phyloP scores from a whole-genome alignment of 2,329 filamentous ascomycete species.

The Pestalotiopsis sp. region DNA sequence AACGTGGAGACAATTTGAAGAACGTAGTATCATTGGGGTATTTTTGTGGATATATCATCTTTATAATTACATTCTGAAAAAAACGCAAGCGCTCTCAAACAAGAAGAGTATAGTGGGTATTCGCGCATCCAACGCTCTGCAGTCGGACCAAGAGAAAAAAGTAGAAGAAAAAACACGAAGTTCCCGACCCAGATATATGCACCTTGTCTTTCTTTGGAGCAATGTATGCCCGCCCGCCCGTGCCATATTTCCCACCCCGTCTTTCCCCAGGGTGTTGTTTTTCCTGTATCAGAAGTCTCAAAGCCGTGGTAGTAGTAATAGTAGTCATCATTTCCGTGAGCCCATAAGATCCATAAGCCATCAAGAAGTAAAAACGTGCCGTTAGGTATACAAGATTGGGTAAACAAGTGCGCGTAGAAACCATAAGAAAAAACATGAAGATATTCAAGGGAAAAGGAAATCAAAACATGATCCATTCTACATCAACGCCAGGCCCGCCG shows the following conservation, averaged over 20 bases:
- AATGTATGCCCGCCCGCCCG: neutral
- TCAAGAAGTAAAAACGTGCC: constrained; percentile 1
- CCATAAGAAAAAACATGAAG: constrained; percentile 21
- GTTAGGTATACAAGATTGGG: constrained; percentile 9
- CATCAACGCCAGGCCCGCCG: constrained; percentile 56
- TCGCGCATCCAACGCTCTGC: neutral
- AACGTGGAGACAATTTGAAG: neutral
- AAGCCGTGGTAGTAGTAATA: neutral
- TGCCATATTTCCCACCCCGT: neutral
- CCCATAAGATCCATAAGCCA: constrained; percentile 9
- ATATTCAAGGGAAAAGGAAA: constrained; percentile 19
- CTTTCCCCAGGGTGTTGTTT: neutral
- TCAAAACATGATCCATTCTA: constrained; percentile 70
- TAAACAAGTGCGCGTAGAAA: neutral
- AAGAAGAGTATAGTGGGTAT: neutral
- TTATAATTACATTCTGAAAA: neutral
- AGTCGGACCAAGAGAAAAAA: neutral
- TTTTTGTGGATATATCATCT: neutral
- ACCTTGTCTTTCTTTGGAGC: neutral
- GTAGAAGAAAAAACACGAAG: neutral
- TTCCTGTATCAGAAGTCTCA: neutral
- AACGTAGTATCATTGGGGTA: neutral
- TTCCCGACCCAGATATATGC: neutral
- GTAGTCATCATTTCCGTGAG: neutral
- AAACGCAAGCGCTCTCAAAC: neutral